phyloP scores from a whole-genome alignment of 371 early-diverging fungal genomes.

The Syncephalastrum racemosum region DNA sequence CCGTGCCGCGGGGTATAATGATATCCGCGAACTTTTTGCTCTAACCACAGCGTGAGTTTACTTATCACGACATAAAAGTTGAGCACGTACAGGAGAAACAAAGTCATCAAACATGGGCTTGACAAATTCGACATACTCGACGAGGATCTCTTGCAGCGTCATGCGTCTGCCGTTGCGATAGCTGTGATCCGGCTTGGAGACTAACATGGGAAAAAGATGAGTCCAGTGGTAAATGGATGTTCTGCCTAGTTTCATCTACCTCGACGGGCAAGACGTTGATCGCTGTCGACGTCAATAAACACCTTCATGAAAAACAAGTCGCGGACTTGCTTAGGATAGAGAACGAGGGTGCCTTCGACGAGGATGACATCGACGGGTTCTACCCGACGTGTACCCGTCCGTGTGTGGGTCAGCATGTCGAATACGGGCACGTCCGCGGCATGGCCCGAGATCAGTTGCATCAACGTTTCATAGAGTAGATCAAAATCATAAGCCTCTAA shows the following conservation, averaged over 20 bases:
- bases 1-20: conserved; percentile 81
- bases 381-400: conserved; percentile 30
- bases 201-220: conserved; percentile 7
- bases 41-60: conserved; percentile 24
- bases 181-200: conserved; percentile 20
- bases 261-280: conserved; percentile 56
- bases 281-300: conserved; percentile 69
- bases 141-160: conserved; percentile 56
- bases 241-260: conserved; percentile 15
- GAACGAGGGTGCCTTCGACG: conserved; percentile 61
- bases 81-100: conserved; percentile 64
- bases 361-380: conserved; percentile 57
- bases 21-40: conserved; percentile 86
- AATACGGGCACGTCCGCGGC: conserved; percentile 52
- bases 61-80: not conserved
- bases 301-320: conserved; percentile 63
- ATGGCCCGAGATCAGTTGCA: conserved; percentile 43
- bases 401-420: conserved; percentile 40
- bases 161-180: conserved; percentile 32
- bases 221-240: not conserved
- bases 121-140: conserved; percentile 72
- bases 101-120: conserved; percentile 89
- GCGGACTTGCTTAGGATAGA: conserved; percentile 55
- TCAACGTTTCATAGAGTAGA: conserved; percentile 43
- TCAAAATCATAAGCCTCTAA: conserved; percentile 62